phyloP scores from a whole-genome alignment of 73 alveolate genomes.

The Stentor coeruleus region DNA sequence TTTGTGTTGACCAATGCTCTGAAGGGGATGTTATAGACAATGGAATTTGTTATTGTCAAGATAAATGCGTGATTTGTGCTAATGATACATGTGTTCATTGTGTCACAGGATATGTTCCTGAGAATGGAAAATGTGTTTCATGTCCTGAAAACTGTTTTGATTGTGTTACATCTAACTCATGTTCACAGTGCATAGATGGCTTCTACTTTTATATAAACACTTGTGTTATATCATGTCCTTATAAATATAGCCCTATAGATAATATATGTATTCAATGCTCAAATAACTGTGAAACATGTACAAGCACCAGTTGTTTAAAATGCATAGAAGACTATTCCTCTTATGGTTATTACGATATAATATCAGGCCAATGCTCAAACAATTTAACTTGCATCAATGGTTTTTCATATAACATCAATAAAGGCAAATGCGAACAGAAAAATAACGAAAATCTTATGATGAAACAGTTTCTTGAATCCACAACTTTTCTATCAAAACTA shows the following conservation, averaged over 20 bases:
- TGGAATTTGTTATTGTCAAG: neutral
- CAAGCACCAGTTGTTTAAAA: neutral
- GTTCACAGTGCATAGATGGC: neutral
- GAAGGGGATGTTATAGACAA: neutral
- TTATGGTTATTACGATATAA: neutral
- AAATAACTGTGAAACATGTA: neutral
- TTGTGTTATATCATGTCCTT: neutral
- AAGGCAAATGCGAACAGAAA: neutral
- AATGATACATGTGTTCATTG: neutral
- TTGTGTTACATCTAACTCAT: neutral
- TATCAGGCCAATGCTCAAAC: neutral
- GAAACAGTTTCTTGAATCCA: too few species aligned
- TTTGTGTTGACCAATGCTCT: neutral
- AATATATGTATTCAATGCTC: neutral
- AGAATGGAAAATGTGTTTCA: neutral
- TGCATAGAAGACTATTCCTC: neutral
- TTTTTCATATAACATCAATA: neutral
- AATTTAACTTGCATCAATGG: neutral
- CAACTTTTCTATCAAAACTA: too few species aligned
- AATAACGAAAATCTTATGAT: too few species aligned
- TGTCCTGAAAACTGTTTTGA: neutral
- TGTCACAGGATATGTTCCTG: neutral
- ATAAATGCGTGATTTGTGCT: neutral
- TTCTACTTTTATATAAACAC: neutral
- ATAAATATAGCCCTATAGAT: neutral